Conservation (phyloP, 495 filamentous ascomycete species). For the Penicillium goetzii region DNA sequence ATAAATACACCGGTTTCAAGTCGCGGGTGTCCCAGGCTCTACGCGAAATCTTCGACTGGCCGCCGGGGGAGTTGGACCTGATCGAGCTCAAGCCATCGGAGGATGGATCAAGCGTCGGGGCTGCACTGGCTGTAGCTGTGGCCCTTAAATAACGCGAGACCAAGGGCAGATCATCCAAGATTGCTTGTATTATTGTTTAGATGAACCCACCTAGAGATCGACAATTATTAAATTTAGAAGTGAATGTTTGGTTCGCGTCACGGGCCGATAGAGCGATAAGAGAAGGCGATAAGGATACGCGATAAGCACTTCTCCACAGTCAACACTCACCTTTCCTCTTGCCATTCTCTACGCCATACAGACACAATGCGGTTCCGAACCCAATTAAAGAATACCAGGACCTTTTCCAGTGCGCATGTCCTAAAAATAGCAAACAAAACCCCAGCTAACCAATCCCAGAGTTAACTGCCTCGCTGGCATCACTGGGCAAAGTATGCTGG, state of each 20-base stretch:
- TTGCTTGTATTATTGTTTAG: slow-evolving; percentile 4
- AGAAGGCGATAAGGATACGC: slow-evolving; percentile 15
- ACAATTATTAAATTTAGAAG: not conserved
- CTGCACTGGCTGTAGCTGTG: slow-evolving; percentile 37
- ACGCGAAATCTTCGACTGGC: slow-evolving; percentile 49
- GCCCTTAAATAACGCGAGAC: slow-evolving; percentile 14
- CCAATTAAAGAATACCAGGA: slow-evolving; percentile 76
- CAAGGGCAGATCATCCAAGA: not conserved
- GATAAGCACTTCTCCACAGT: slow-evolving; percentile 30
- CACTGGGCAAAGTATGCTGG: slow-evolving; percentile 92
- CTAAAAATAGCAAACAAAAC: not conserved
- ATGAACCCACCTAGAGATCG: not conserved
- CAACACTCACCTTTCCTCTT: slow-evolving; percentile 6
- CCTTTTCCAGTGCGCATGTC: slow-evolving; percentile 73
- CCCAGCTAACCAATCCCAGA: slow-evolving; percentile 53
- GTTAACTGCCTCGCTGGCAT: slow-evolving; percentile 80
- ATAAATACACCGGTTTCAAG: slow-evolving; percentile 92
- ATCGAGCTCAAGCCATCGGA: slow-evolving; percentile 35
- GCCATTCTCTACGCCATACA: slow-evolving; percentile 1
- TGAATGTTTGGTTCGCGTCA: slow-evolving; percentile 6
- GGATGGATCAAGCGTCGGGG: slow-evolving; percentile 40
- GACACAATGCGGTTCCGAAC: slow-evolving; percentile 76
- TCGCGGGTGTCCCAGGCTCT: slow-evolving; percentile 76
- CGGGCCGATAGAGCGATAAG: slow-evolving; percentile 7
- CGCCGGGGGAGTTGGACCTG: slow-evolving; percentile 22